Conservation (phyloP, 192 early-diverging fungal genomes). For the Chytriomyces hyalinus region DNA sequence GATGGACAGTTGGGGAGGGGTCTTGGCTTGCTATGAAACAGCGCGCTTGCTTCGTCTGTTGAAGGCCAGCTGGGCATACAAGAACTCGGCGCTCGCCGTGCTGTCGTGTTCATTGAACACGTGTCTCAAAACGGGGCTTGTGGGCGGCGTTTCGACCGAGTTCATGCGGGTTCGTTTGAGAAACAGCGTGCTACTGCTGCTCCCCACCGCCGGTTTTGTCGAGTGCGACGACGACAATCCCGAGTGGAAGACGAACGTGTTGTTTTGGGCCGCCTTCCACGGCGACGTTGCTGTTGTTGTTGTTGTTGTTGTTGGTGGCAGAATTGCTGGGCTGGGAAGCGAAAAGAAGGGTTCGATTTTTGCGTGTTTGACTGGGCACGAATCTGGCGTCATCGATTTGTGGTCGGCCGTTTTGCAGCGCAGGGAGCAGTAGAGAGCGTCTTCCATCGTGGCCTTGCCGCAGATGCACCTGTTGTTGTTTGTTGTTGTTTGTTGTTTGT, state of each 20-base stretch:
- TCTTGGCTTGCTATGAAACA: too few species aligned
- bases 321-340: too few species aligned
- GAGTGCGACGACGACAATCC: too few species aligned
- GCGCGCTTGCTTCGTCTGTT: too few species aligned
- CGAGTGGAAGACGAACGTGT: background rate
- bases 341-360: background rate
- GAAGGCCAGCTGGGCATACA: background rate
- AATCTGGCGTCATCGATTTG: background rate
- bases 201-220: too few species aligned
- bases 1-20: too few species aligned
- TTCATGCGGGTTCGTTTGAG: slow-evolving; percentile 7
- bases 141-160: background rate
- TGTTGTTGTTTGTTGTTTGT: background rate
- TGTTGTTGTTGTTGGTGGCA: too few species aligned
- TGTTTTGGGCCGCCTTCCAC: background rate
- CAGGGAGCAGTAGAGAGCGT: slow-evolving; percentile 4
- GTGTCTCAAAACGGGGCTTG: background rate
- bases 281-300: too few species aligned
- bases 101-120: background rate
- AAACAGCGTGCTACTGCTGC: background rate
- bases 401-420: background rate
- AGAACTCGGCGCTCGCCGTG: background rate
- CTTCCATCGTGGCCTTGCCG: background rate
- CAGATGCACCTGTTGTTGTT: slow-evolving; percentile 7
- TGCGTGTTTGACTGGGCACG: background rate